Evolutionary conservation across 768 basidiomycete species (phyloP).

Genomic region (Naganishia randhawae): DNA sequence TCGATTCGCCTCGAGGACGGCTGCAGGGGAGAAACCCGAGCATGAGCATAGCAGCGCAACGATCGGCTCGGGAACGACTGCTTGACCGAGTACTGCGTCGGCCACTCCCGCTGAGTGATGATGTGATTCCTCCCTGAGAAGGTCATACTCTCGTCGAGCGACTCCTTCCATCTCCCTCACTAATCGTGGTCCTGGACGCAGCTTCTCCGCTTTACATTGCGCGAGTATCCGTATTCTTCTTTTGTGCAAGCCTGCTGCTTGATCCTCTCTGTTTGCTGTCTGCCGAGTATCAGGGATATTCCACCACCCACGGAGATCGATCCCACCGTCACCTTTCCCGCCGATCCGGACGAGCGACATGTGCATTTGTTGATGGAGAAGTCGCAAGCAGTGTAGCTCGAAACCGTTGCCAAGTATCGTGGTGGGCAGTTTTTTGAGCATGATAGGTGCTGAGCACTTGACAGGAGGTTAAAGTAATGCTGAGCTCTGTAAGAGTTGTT

Average conservation of each 20-base stretch:
- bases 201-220: slow-evolving; percentile 89
- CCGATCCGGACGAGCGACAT: slow-evolving; percentile 78
- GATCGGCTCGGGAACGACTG: neutral
- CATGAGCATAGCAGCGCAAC: slow-evolving; percentile 67
- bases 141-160: slow-evolving; percentile 53
- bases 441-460: neutral
- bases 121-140: slow-evolving; percentile 53
- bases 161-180: slow-evolving; percentile 93
- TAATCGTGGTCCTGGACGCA: slow-evolving; percentile 70
- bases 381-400: slow-evolving; percentile 63
- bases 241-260: slow-evolving; percentile 42
- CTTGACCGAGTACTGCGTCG: neutral
- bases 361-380: slow-evolving; percentile 65
- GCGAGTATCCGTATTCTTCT: slow-evolving; percentile 70
- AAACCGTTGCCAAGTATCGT: slow-evolving; percentile 70
- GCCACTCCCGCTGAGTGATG: neutral
- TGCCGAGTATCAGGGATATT: slow-evolving; percentile 61
- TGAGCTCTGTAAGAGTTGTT: too few species aligned
- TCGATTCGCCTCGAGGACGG: slow-evolving; percentile 66
- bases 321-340: slow-evolving; percentile 81
- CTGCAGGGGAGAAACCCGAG: slow-evolving; percentile 70
- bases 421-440: slow-evolving; percentile 51
- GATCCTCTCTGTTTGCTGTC: neutral
- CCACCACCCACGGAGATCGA: slow-evolving; percentile 92
- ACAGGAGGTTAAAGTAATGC: neutral